Evolutionary conservation across 768 basidiomycete species (phyloP), one percentile per base, ranked within the genome.

Genomic region (Wakefieldia striispora): DNA sequence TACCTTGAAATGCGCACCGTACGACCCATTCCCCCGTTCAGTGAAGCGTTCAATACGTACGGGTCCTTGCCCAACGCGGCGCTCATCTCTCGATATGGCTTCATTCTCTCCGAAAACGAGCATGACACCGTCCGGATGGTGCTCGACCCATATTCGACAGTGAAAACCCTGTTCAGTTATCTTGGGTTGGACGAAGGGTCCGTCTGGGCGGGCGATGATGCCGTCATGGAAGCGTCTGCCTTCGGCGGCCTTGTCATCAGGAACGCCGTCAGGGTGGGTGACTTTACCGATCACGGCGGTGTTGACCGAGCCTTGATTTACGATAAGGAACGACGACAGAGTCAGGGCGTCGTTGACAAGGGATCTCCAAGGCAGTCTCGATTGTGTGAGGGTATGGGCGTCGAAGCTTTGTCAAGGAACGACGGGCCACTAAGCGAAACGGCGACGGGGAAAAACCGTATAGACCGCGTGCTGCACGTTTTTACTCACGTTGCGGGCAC

Each of bases 31-130:
- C 65, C 69, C 8, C 71, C 79, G 0, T 67, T 69, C 35, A 70
- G 71, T 10, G 82, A 91, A 49, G 72, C 89, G 19, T 91, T 82
- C 73, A 92, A 92, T 64, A 86, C 86, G 1, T 92, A 91, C 60
- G 83, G 84, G n/a, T 67, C 70, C 3, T 70, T 90, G 33, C 71
- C 73, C 16, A 91, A 90, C 60, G 80, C 86, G 1, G 70, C 82
- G 57, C 75, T 91, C 13, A 70, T 90, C 43, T 73, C 71, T 14
- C 81, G 77, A 53, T 91, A 91, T 64, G 89, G 89, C 0, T 91
- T 91, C 61, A 63, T 73, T 23, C 73, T 91, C n/a, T 83, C 89
- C 40, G 81, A 74, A 20, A 90, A 90, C 62, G 85, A 84, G 41
- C 73, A 79, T 52, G 87, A 90, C 58, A 61, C 69, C n/a, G 58